Evolutionary conservation across 2,329 filamentous ascomycete genomes (phyloP).

Genomic region (Sporothrix inflata): DNA sequence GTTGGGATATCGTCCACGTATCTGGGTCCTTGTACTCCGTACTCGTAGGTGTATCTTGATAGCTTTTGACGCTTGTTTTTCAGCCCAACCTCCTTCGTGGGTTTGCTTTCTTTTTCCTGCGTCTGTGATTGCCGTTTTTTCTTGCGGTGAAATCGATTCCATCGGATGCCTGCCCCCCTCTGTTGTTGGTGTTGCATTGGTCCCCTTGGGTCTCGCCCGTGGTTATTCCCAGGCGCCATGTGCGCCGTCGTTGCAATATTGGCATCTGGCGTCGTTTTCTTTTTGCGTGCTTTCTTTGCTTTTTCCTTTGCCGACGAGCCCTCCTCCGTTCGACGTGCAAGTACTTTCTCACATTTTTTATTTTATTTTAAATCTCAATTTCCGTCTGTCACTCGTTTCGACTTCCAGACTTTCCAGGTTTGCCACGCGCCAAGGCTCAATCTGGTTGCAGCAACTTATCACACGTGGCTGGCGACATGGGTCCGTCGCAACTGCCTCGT

Average conservation of each 20-base stretch:
- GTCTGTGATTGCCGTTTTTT: neutral
- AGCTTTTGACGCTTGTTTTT: neutral
- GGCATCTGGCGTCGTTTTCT: neutral
- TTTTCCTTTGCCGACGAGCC: neutral
- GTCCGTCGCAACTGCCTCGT: slow-evolving; percentile 7
- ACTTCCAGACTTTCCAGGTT: neutral
- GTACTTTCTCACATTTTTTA: neutral
- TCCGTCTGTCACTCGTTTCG: neutral
- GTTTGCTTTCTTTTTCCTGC: neutral
- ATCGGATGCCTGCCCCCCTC: neutral
- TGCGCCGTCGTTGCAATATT: slow-evolving; percentile 7
- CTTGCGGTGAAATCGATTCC: neutral
- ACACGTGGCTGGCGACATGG: slow-evolving; percentile 23
- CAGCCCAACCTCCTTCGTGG: neutral
- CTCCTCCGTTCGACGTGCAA: too few species aligned
- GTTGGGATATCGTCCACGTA: neutral
- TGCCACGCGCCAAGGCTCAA: slow-evolving; percentile 16
- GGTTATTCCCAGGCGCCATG: slow-evolving; percentile 1
- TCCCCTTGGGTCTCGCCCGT: neutral
- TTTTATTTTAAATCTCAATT: neutral
- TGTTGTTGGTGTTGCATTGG: neutral
- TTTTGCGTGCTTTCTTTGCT: neutral
- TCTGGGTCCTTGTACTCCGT: too few species aligned
- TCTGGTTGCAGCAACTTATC: slow-evolving; percentile 16
- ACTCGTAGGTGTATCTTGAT: neutral